These are phyloP conservation scores for Malus hybrid DNA, from an alignment of 331 rosid species.

Conservation along the genomic window DNA sequence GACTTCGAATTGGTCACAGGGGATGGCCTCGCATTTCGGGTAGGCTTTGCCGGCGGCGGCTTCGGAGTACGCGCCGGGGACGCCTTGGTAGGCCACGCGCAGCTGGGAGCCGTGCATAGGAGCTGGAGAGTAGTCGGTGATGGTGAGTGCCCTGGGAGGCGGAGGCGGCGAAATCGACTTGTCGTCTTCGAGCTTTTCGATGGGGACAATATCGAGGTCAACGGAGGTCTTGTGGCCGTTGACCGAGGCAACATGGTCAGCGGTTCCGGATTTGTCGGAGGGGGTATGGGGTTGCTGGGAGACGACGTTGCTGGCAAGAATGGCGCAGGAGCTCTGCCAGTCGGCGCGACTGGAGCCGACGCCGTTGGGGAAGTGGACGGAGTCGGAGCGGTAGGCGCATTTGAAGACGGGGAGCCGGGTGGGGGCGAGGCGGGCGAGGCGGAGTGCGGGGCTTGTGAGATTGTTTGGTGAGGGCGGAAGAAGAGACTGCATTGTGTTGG, in stretches of 20 bases:
- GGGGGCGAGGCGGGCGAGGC: conserved; percentile 1
- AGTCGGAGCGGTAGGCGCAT: conserved; percentile 45
- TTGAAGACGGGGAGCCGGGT: conserved; percentile 14
- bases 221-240: conserved; percentile 62
- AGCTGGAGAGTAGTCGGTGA: conserved; percentile 77
- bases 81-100: conserved; percentile 91
- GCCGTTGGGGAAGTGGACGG: conserved; percentile 33
- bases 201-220: conserved; percentile 60
- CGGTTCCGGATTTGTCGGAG: conserved; percentile 7
- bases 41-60: conserved; percentile 93
- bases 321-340: conserved; percentile 93
- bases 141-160: conserved; percentile 69
- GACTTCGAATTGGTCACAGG: conserved; percentile 89
- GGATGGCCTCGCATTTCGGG: conserved; percentile 86
- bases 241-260: conserved; percentile 35
- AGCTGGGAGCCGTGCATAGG: conserved; percentile 83
- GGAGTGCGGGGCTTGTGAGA: conserved; percentile 19
- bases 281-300: conserved; percentile 40
- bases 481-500: conserved; percentile 48
- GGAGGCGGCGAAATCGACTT: conserved; percentile 25
- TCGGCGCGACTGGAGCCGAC: conserved; percentile 53
- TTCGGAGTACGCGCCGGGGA: conserved; percentile 94
- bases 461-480: conserved; percentile 32
- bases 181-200: conserved; percentile 24
- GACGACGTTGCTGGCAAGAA: conserved; percentile 64